Evolutionary conservation across 768 basidiomycete species (phyloP), one percentile per base, ranked within the genome.

Genomic region (Tephrocybe sp.): DNA sequence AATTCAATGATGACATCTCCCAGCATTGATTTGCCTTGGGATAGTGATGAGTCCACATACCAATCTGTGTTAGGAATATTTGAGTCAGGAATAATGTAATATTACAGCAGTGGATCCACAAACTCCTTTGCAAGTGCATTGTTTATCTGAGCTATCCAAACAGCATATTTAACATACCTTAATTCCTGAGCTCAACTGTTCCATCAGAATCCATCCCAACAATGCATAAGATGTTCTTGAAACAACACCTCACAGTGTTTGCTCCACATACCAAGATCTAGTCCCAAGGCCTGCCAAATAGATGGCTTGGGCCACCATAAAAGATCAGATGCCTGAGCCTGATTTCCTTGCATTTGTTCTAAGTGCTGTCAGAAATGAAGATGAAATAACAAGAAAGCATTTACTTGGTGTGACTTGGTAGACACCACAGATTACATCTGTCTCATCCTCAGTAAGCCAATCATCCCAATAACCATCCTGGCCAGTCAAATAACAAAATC

Each of bases 261-360:
- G 9, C 50, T 53, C 60, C 58, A 62, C 24, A 45, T 46, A 0
- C 56, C 53, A 3, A 58, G 25, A 21, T 56, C 51, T 23, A 62
- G 36, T 17, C 43, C 50, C 1, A 39, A 50, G 11, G 23, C 40
- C 15, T 24, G 23, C 41, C 46, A 54, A 17, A 48, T 51, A 11
- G 40, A 28, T n/a, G 50, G 58, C 28, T 53, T 53, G 14, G 60
- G 60, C 60, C 60, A 62, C 58, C 58, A 62, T 10, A 58, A 62
- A 32, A 46, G 8, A 37, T 43, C 25, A 28, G 56, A 36, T 36
- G 34, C 15, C 15, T 36, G 34, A 9, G 34, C 34, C 15, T 36
- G 34, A n/a, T 36, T 15, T 36, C 34, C 8, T 9, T 36, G 7
- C 34, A 36, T 36, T 36, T 36, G 34, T 36, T 36, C 34, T 36